These are phyloP conservation scores for Aspergillus uvarum DNA, from an alignment of 2,329 filamentous ascomycete genomes.

Conservation along the genomic window DNA sequence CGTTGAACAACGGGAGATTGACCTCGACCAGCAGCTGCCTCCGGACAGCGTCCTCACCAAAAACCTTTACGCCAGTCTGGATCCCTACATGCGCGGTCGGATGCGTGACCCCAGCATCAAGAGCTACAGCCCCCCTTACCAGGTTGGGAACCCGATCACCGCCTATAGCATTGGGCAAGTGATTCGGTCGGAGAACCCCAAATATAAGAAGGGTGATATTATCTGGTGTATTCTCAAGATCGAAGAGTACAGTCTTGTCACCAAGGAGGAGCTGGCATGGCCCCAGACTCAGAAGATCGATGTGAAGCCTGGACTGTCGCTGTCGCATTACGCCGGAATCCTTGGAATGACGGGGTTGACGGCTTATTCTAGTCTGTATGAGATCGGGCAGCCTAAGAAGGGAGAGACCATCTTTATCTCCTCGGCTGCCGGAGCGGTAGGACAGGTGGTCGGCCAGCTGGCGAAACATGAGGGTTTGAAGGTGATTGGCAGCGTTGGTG, in stretches of 20 bases:
- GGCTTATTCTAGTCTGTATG: constrained; percentile 71
- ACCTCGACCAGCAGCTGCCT: constrained; percentile 56
- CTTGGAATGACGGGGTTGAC: constrained; percentile 78
- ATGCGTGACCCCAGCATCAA: constrained; percentile 67
- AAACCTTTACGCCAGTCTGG: constrained; percentile 72
- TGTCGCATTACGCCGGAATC: constrained; percentile 66
- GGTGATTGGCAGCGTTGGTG: constrained; percentile 78
- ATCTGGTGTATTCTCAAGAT: constrained; percentile 58
- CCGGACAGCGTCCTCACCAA: constrained; percentile 67
- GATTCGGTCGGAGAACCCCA: constrained; percentile 64
- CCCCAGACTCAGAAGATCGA: constrained; percentile 43
- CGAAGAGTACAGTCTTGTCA: constrained; percentile 67
- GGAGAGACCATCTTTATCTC: constrained; percentile 81
- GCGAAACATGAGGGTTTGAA: constrained; percentile 76
- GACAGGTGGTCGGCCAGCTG: constrained; percentile 80
- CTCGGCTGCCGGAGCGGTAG: constrained; percentile 77
- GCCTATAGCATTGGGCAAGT: constrained; percentile 67
- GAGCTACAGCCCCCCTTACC: constrained; percentile 67
- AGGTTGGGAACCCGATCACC: constrained; percentile 61
- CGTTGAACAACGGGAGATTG: constrained; percentile 66
- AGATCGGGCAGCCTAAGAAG: constrained; percentile 71
- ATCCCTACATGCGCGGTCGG: constrained; percentile 79
- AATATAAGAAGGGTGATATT: constrained; percentile 67
- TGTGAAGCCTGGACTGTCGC: constrained; percentile 61
- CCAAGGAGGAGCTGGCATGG: constrained; percentile 44